phyloP scores from a whole-genome alignment of 2,329 filamentous ascomycete species.

The Phyllosticta ampelicida region DNA sequence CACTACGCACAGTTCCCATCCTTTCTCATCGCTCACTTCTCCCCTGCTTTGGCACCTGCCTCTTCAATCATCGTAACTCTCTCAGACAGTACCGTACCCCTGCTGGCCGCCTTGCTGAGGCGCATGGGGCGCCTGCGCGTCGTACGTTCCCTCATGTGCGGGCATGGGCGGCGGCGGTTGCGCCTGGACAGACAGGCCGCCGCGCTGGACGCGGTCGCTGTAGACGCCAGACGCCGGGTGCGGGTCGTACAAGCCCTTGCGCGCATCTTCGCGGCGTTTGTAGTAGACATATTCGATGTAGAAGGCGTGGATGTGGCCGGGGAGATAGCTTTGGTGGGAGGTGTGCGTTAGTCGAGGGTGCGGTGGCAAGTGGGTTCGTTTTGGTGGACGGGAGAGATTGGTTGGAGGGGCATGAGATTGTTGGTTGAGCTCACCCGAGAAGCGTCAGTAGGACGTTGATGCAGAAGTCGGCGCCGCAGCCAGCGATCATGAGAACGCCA shows the following conservation, averaged over 20 bases:
- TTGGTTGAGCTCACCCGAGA: constrained; percentile 27
- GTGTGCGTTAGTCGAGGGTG: neutral
- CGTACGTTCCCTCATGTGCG: neutral
- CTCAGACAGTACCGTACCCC: neutral
- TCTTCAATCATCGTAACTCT: too few relatives aligned
- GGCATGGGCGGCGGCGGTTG: neutral
- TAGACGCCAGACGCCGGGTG: constrained; percentile 58
- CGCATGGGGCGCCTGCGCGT: neutral
- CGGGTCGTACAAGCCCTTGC: constrained; percentile 45
- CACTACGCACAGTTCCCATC: too few relatives aligned
- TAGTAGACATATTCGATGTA: constrained; percentile 79
- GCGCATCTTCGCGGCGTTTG: constrained; percentile 55
- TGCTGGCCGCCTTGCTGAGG: neutral
- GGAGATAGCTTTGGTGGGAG: constrained; percentile 47
- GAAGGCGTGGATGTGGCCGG: constrained; percentile 68
- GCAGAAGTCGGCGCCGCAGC: constrained; percentile 38
- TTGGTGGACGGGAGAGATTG: too few relatives aligned
- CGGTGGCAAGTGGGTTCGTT: neutral
- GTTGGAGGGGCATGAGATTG: too few relatives aligned
- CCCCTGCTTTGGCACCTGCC: too few relatives aligned
- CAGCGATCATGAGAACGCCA: constrained; percentile 38
- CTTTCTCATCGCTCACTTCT: too few relatives aligned
- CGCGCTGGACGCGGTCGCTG: constrained; percentile 54
- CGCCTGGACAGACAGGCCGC: neutral
- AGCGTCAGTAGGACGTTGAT: constrained; percentile 39